These are phyloP conservation scores for Paralagenidium karlingii DNA, from an alignment of 352 stramenopile genomes.

Conservation along the genomic window DNA sequence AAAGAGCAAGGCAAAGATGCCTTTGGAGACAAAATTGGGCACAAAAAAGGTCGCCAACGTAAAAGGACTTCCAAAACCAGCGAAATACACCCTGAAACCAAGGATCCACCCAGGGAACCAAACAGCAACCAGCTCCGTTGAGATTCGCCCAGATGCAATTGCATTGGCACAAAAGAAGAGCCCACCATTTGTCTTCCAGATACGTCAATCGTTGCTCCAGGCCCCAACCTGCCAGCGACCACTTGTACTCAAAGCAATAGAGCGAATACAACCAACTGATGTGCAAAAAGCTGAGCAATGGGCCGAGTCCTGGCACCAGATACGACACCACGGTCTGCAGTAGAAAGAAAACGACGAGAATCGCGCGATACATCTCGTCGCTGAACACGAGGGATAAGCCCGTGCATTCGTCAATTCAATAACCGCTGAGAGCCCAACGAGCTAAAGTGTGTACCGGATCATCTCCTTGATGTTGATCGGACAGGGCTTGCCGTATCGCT, in stretches of 20 bases:
- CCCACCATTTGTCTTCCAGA: conserved; percentile 70
- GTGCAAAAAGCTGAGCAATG: conserved; percentile 70
- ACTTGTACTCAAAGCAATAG: conserved; percentile 89
- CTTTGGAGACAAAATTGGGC: conserved; percentile 84
- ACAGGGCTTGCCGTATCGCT: conserved; percentile 68
- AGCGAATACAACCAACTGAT: conserved; percentile 82
- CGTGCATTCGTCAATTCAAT: neutral
- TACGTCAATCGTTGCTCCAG: conserved; percentile 63
- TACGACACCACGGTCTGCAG: conserved; percentile 78
- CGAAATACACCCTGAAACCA: conserved; percentile 58
- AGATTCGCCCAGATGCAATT: neutral
- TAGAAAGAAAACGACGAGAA: conserved; percentile 79
- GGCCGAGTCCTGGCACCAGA: conserved; percentile 59
- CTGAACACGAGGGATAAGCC: conserved; percentile 8
- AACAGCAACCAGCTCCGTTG: neutral
- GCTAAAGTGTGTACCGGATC: conserved; percentile 43
- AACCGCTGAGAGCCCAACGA: neutral
- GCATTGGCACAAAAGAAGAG: neutral
- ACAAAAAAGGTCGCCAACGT: conserved; percentile 83
- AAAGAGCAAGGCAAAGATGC: conserved; percentile 81
- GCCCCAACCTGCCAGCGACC: conserved; percentile 76
- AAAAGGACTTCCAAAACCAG: conserved; percentile 76
- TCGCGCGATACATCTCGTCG: conserved; percentile 76
- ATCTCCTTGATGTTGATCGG: conserved; percentile 68
- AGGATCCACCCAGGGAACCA: neutral